Evolutionary conservation across 169 alveolate genomes (phyloP).

Genomic region (Plasmodium yoelii): DNA sequence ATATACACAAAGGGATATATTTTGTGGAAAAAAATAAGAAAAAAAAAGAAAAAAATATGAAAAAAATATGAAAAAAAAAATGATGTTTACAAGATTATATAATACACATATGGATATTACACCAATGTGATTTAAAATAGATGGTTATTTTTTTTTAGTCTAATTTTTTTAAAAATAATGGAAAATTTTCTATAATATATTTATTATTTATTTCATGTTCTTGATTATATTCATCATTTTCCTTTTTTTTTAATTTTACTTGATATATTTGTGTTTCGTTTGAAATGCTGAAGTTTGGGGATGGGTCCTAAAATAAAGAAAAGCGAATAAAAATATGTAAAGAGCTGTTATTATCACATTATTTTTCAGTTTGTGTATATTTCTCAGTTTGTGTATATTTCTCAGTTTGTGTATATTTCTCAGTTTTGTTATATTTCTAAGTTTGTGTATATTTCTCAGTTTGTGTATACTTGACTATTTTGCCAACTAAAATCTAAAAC

Average conservation of each 20-base stretch:
- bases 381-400: constrained; percentile 6
- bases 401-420: constrained; percentile 3
- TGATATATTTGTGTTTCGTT: constrained; percentile 21
- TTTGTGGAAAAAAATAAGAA: no score
- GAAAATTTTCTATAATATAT: constrained; percentile 64
- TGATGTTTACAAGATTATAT: no score
- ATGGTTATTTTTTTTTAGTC: constrained; percentile 7
- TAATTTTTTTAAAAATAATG: constrained; percentile 54
- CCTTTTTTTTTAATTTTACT: constrained; percentile 21
- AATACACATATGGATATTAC: no score
- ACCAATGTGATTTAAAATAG: no score
- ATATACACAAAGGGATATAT: no score
- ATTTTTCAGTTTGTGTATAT: constrained; percentile 5
- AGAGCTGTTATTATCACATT: no score
- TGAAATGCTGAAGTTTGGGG: constrained; percentile 64
- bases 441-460: not conserved
- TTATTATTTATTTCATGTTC: not conserved
- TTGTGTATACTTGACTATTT: constrained; percentile 21
- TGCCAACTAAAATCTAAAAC: constrained; percentile 74
- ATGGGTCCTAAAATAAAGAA: constrained; percentile 22
- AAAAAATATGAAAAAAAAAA: no score
- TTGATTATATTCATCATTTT: not conserved
- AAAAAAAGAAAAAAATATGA: no score
- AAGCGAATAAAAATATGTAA: no score
- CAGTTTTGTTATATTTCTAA: no score